These are phyloP conservation scores for Cornus controversa DNA, from an alignment of 148 eudicot species.

Conservation along the genomic window DNA sequence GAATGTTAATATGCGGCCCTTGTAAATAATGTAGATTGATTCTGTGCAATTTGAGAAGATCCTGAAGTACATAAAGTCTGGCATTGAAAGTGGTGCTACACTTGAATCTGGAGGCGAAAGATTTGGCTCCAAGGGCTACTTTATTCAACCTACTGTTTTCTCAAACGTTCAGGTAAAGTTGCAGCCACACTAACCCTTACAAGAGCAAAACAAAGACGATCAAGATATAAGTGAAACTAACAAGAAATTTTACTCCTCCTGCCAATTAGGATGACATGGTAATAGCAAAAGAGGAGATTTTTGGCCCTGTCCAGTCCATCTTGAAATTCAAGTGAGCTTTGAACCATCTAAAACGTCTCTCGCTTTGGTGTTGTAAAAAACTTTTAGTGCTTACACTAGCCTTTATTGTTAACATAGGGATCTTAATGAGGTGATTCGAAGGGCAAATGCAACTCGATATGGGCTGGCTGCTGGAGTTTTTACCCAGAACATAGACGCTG, in stretches of 20 bases:
- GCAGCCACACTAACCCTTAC: neutral
- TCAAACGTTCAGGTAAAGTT: constrained; percentile 45
- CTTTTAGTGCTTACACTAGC: neutral
- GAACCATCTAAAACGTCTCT: neutral
- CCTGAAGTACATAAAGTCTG: constrained; percentile 47
- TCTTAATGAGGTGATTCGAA: constrained; percentile 42
- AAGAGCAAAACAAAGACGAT: neutral
- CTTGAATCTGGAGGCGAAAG: constrained; percentile 60
- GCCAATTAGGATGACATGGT: constrained; percentile 48
- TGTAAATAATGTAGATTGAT: constrained; percentile 40
- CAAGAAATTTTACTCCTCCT: neutral
- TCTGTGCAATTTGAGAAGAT: constrained; percentile 59
- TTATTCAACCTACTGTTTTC: constrained; percentile 65
- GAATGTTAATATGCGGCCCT: neutral
- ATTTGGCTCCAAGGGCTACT: constrained; percentile 54
- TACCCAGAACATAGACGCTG: constrained; percentile 60
- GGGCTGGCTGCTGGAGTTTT: constrained; percentile 72
- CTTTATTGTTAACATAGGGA: constrained; percentile 30
- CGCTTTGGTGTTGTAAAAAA: neutral
- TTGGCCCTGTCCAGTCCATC: constrained; percentile 68
- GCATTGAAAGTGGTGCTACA: constrained; percentile 48
- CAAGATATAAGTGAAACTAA: neutral
- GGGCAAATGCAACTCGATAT: constrained; percentile 47
- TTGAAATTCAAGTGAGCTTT: constrained; percentile 55
- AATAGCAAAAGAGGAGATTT: constrained; percentile 65